phyloP scores from a whole-genome alignment of 345 rosid species.

The Eutrema yunnanense region DNA sequence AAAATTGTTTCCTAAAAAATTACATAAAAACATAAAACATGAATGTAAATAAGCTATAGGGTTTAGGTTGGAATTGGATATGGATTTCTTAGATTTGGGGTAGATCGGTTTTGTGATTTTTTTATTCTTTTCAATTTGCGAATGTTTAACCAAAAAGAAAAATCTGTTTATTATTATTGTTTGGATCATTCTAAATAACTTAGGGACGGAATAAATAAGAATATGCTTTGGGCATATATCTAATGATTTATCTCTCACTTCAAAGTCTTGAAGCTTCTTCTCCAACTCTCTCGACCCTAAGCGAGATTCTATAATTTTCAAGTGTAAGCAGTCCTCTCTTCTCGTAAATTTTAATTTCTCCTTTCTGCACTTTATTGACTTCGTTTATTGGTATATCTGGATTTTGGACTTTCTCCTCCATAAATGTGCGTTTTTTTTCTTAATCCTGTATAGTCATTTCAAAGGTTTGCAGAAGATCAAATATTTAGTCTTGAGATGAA shows the following conservation, averaged over 20 bases:
- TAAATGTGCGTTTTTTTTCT: background rate
- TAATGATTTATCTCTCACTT: background rate
- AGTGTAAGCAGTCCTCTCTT: background rate
- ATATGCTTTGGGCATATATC: slow-evolving; percentile 23
- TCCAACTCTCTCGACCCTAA: background rate
- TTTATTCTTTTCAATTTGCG: background rate
- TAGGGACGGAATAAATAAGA: slow-evolving; percentile 17
- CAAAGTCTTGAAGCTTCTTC: slow-evolving; percentile 9
- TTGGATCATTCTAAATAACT: background rate
- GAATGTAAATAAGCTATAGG: no score
- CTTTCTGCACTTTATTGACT: background rate
- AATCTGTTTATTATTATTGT: no score
- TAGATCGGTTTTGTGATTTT: background rate
- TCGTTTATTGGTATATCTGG: background rate
- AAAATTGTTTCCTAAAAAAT: no score
- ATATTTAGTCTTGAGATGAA: background rate
- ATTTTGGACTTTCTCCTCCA: background rate
- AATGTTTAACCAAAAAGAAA: no score
- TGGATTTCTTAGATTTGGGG: background rate
- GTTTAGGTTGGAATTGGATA: background rate
- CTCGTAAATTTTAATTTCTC: background rate
- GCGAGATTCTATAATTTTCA: background rate
- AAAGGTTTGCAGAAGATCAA: background rate
- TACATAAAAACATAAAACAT: no score
- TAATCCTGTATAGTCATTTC: background rate